Base-by-base conservation (phyloP, 1,139 yeast genomes). In the Saccharomyces hybrid region DNA sequence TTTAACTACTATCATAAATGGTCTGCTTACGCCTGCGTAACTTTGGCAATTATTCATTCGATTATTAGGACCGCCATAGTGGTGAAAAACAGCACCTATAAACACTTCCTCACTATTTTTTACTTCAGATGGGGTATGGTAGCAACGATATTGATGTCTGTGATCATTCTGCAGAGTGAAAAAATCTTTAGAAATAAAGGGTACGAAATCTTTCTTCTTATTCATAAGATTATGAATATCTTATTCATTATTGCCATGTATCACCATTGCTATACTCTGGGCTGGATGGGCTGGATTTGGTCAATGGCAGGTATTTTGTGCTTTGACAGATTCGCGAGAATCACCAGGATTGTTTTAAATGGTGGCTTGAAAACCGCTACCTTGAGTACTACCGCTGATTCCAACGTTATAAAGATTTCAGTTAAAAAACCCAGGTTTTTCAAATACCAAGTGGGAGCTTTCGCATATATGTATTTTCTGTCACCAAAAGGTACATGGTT, bases 371-470 rank as follows among this genome's bases (percentile, higher is more conserved):
- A 70, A 55, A 63, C 60, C 1, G 69, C 73, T 1, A 67, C 62
- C 6, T 54, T 73, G 49, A 64, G 68, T 4, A 65, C 65, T 32
- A 60, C 72, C 52, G 69, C 67, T 16, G 71, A 70, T 29, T 38
- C 44, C 24, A 80, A 76, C 58, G 74, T 83, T 14, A 68, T 71
- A 7, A 69, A 69, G 57, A 58, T 72, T 50, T 70, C 73, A 34
- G 64, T 77, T 42, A 75, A 72, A 53, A 68, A 74, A 8, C 75
- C 79, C 2, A 65, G 66, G 55, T 68, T 61, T 57, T 76, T 83
- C 78, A 71, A 72, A n/a, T 72, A 79, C 26, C 64, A 64, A 53
- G 85, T 88, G 4, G 88, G 88, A n/a, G 83, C 84, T 19, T 84
- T 79, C 65, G 83, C 81, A 0, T 85, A 76, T 62, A 70, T 85